Conservation (phyloP, 208 protist genomes). For the Novymonas esmeraldas region DNA sequence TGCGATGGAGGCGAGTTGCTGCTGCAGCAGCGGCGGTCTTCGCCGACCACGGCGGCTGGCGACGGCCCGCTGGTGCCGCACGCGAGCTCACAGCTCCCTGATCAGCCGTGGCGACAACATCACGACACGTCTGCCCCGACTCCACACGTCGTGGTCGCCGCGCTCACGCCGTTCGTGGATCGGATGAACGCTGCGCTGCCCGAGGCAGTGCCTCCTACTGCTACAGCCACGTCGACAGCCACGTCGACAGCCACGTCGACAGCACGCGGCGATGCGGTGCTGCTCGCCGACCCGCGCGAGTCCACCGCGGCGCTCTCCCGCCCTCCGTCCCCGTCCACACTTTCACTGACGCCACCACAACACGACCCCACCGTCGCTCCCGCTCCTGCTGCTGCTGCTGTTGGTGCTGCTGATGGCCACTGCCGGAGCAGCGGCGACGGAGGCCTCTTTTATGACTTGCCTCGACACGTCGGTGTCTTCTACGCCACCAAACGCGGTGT, state of each 20-base stretch:
- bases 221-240: background rate
- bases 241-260: background rate
- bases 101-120: too few relatives aligned
- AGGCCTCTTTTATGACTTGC: conserved; percentile 65
- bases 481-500: conserved; percentile 55
- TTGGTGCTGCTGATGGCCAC: background rate
- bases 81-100: too few relatives aligned
- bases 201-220: background rate
- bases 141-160: background rate
- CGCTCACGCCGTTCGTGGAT: background rate
- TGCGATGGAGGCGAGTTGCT: too few relatives aligned
- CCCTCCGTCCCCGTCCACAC: background rate
- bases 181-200: background rate
- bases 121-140: background rate
- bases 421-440: background rate
- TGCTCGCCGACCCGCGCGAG: background rate
- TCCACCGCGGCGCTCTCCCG: background rate
- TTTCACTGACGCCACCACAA: too few relatives aligned
- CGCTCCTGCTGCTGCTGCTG: background rate
- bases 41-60: too few relatives aligned
- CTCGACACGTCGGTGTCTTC: conserved; percentile 35
- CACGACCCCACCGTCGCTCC: too few relatives aligned
- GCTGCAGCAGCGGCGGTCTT: too few relatives aligned
- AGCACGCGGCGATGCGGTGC: too few relatives aligned
- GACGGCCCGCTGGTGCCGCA: too few relatives aligned